These are phyloP conservation scores for Stephanodiscus minutulus DNA, from an alignment of 108 stramenopile genomes.

Conservation along the genomic window DNA sequence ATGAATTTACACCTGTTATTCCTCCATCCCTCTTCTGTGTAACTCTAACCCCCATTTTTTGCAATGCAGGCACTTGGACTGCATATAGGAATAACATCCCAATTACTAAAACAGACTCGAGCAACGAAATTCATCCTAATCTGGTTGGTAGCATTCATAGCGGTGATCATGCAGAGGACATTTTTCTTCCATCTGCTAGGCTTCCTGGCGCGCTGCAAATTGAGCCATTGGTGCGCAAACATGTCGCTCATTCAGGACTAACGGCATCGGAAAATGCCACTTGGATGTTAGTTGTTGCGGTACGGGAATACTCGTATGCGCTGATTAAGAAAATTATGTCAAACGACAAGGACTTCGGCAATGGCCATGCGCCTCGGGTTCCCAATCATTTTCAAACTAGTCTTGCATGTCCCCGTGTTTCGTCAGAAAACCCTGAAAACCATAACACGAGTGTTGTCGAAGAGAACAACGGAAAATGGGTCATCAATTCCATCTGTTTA, in stretches of 20 bases:
- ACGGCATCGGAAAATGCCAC: conserved; percentile 68
- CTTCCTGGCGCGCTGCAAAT: conserved; percentile 71
- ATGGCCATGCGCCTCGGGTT: conserved; percentile 12
- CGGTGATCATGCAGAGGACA: neutral
- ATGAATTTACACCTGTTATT: neutral
- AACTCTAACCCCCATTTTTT: neutral
- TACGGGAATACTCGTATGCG: conserved; percentile 57
- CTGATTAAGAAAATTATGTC: conserved; percentile 50
- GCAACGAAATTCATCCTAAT: neutral
- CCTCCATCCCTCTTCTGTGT: neutral
- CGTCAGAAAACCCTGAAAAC: neutral
- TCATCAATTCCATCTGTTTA: conserved; percentile 7
- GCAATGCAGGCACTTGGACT: conserved; percentile 19
- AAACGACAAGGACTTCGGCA: conserved; percentile 23
- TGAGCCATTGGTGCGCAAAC: conserved; percentile 60
- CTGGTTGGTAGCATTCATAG: neutral
- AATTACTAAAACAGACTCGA: conserved; percentile 9
- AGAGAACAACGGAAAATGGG: conserved; percentile 1
- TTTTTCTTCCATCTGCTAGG: conserved; percentile 40
- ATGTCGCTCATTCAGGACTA: conserved; percentile 44
- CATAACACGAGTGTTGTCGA: too few species aligned
- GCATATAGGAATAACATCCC: conserved; percentile 10
- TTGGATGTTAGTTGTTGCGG: conserved; percentile 70
- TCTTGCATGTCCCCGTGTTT: conserved; percentile 13
- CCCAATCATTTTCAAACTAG: conserved; percentile 21